Percentiles rank a stretch among this genome's conserved stretches.
phyloP scores from a whole-genome alignment of 2,329 filamentous ascomycete genomes.

The Phialophora tarda region DNA sequence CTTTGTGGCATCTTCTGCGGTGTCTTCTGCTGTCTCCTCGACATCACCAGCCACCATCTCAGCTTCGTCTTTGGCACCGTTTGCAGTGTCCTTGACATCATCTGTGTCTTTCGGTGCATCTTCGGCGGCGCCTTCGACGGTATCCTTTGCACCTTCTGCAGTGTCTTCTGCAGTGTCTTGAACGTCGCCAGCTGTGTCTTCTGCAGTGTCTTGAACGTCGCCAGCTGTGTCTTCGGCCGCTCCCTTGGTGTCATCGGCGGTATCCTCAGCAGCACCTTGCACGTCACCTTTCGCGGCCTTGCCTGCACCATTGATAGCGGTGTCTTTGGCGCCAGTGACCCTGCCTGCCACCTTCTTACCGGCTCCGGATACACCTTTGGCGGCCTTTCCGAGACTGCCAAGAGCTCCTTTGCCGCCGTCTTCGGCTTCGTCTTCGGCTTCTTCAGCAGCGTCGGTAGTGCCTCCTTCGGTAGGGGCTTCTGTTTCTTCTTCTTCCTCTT shows the following conservation, averaged over 20 bases:
- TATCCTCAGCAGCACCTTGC: constrained; percentile 34
- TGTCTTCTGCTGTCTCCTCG: constrained; percentile 32
- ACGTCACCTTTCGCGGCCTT: constrained; percentile 37
- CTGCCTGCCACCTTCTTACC: constrained; percentile 42
- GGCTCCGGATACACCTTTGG: constrained; percentile 32
- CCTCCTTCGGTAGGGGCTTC: constrained; percentile 51
- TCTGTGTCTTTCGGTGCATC: constrained; percentile 27
- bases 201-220: constrained; percentile 27
- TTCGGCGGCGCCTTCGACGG: constrained; percentile 30
- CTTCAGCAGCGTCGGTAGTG: constrained; percentile 55
- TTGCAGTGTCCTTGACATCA: constrained; percentile 44
- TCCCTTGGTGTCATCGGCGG: constrained; percentile 42
- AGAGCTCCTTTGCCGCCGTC: constrained; percentile 39
- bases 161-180: constrained; percentile 30
- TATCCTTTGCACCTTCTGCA: constrained; percentile 25
- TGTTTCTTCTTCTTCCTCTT: constrained; percentile 41
- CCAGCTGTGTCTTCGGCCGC: constrained; percentile 33
- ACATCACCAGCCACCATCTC: constrained; percentile 28
- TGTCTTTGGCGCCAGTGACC: constrained; percentile 37
- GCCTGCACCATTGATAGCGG: constrained; percentile 39
- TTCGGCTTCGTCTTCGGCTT: constrained; percentile 41
- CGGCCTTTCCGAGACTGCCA: constrained; percentile 29
- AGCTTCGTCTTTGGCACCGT: constrained; percentile 57
- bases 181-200: constrained; percentile 30
- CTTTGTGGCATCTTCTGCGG: constrained; percentile 27